Conservation (phyloP, 257 asterid species). For the Lycium ferocissimum region DNA sequence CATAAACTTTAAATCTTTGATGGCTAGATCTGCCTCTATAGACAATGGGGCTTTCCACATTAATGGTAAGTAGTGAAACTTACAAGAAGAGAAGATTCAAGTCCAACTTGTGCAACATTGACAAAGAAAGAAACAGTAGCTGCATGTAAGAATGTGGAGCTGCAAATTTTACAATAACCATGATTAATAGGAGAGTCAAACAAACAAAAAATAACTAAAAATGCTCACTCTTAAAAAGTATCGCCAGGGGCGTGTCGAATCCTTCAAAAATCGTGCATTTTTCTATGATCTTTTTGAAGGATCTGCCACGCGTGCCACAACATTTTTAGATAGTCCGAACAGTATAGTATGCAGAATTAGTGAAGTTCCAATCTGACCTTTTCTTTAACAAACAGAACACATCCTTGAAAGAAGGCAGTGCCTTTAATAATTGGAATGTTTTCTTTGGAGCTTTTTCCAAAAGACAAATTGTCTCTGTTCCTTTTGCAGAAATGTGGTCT, state of each 20-base stretch:
- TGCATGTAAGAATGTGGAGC: constrained; percentile 77
- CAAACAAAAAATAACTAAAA: not conserved
- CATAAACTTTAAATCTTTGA: not conserved
- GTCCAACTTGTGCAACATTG: constrained; percentile 79
- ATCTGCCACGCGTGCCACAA: accelerated
- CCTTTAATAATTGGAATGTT: constrained; percentile 52
- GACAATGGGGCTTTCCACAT: not conserved
- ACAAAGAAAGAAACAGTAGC: constrained; percentile 74
- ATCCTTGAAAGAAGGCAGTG: constrained; percentile 63
- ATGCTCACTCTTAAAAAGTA: not conserved
- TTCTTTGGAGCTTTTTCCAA: constrained; percentile 62
- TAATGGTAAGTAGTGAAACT: not conserved
- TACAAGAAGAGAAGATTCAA: constrained; percentile 71
- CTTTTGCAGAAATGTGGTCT: constrained; percentile 29
- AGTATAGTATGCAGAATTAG: not conserved
- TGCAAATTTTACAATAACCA: constrained; percentile 37
- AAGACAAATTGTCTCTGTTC: constrained; percentile 61
- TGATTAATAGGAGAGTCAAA: not conserved
- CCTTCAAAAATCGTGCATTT: accelerated
- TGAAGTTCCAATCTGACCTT: constrained; percentile 36
- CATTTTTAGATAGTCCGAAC: not conserved
- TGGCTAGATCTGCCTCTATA: accelerated
- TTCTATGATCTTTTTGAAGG: not conserved
- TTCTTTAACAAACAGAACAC: constrained; percentile 62
- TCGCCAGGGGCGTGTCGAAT: not conserved